A percentile compares a stretch with the other conserved stretches of the same genome.
These are phyloP conservation scores for Buddleja alternifolia DNA, from an alignment of 257 asterid genomes.

Conservation along the genomic window DNA sequence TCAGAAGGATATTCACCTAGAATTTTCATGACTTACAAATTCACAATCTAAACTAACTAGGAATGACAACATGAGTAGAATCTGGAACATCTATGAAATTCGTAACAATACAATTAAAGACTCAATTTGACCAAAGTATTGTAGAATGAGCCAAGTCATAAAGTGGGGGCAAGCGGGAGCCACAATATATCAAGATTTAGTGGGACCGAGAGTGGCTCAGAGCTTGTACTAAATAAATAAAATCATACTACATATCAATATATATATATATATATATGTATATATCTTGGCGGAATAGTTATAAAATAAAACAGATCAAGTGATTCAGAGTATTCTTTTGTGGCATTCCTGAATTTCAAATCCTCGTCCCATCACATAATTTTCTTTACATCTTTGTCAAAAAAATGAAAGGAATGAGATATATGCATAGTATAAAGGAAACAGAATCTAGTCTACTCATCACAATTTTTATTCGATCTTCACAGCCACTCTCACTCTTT, in stretches of 20 bases:
- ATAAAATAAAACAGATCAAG: neutral
- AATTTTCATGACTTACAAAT: neutral
- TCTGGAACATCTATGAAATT: neutral
- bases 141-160: neutral
- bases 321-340: neutral
- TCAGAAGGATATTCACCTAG: neutral
- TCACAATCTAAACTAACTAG: neutral
- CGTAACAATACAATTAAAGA: neutral
- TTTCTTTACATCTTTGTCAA: neutral
- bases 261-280: no score
- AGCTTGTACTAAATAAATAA: neutral
- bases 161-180: neutral
- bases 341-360: neutral
- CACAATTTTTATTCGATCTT: neutral
- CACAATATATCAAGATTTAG: no score
- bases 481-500: neutral
- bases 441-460: neutral
- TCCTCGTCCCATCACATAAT: neutral
- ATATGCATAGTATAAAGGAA: neutral
- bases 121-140: no score
- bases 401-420: neutral
- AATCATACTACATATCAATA: neutral
- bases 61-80: neutral
- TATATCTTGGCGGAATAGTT: no score
- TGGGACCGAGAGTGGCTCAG: neutral